Evolutionary conservation across 768 basidiomycete species (phyloP), one percentile per base, ranked within the genome.

Genomic region (Mycena pura): DNA sequence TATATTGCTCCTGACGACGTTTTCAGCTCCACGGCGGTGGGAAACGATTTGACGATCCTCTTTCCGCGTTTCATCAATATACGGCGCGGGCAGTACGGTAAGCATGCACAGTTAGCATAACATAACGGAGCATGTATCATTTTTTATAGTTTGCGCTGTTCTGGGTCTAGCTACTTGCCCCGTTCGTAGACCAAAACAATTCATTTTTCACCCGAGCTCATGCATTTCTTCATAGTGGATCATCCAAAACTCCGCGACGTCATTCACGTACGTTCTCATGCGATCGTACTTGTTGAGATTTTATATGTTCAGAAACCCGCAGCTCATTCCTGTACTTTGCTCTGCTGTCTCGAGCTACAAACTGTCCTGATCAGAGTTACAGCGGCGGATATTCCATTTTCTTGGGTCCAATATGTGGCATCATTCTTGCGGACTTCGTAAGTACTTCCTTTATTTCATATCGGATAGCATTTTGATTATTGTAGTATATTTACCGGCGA

Each of bases 351-450:
- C 11, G 22, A 9, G 19, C 15, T 39, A 14, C 27, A 11, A 7
- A 21, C 22, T 14, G 3, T 19, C 17, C 34, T 53, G 15, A 60
- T 46, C 6, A 22, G 11, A 7, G 11, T 15, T 6, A 13, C 25
- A 64, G 63, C 10, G 60, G 55, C 32, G 87, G 86, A 0, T 89
- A 87, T 63, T 83, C 87, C 3, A 84, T 89, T 43, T 87, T 90
- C 70, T 75, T 91, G 15, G 86, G 86, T 0, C 89, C 89, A 0
- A 82, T 90, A 41, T 80, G 82, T 14, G 84, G 85, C 2, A 82
- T 89, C 54, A 84, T 89, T 80, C 70, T 67, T 5, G 36, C 55
- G 9, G 66, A 67, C 28, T 67, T 34, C 34, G 66, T 67, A 14
- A 48, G 39, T 10, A 25, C n/a, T n/a, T 14, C 1, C 17, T 50